Conservation (phyloP, 495 filamentous ascomycete species). For the Parmelia sp. region DNA sequence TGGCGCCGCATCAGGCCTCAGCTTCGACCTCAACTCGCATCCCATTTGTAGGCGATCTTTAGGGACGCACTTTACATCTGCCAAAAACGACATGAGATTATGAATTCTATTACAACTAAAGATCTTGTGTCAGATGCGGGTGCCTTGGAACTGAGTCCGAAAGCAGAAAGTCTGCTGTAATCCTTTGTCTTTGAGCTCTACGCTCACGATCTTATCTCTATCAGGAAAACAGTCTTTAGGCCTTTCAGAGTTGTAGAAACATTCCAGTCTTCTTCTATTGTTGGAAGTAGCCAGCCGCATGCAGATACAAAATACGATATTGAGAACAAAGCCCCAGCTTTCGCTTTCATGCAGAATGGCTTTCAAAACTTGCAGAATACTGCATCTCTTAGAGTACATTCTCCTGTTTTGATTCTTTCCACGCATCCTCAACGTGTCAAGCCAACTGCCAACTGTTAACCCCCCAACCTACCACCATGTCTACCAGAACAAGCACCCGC, state of each 20-base stretch:
- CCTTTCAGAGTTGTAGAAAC: neutral
- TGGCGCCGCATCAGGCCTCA: slow-evolving; percentile 13
- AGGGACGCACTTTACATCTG: slow-evolving; percentile 5
- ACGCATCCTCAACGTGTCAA: neutral
- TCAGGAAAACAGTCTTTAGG: neutral
- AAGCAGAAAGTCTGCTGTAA: neutral
- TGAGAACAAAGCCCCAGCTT: neutral
- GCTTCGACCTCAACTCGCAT: slow-evolving; percentile 12
- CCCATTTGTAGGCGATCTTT: slow-evolving; percentile 25
- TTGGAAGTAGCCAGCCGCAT: neutral
- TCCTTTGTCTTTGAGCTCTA: neutral
- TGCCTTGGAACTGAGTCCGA: neutral
- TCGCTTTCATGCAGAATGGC: neutral
- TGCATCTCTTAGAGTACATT: neutral
- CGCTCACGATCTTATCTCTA: neutral
- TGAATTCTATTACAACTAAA: neutral
- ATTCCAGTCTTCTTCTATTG: neutral
- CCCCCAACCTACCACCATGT: neutral
- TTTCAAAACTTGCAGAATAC: neutral
- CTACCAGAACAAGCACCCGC: slow-evolving; percentile 4
- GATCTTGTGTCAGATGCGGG: neutral
- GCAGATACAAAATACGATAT: neutral
- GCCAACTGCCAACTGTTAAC: neutral
- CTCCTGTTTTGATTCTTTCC: neutral
- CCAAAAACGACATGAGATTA: neutral